Evolutionary conservation across 352 stramenopile genomes (phyloP).

Genomic region (Globisporangium takayamanum): DNA sequence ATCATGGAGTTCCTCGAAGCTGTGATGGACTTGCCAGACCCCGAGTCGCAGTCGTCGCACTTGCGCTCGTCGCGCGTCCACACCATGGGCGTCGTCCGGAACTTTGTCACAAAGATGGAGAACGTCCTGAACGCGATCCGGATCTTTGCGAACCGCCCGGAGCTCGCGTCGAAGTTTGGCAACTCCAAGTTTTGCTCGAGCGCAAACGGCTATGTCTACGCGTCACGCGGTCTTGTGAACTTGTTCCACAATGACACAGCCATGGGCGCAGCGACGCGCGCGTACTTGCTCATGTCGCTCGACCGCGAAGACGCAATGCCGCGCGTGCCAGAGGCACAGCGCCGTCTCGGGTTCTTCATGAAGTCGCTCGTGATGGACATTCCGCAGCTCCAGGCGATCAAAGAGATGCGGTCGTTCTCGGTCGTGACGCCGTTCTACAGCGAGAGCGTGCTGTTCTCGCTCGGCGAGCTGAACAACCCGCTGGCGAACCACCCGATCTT

Average conservation of each 20-base stretch:
- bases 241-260: slow-evolving; percentile 63
- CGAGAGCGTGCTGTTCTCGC: slow-evolving; percentile 72
- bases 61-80: slow-evolving; percentile 65
- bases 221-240: slow-evolving; percentile 60
- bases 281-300: slow-evolving; percentile 55
- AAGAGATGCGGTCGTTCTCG: slow-evolving; percentile 82
- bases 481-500: slow-evolving; percentile 84
- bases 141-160: too few relatives aligned
- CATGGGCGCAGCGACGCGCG: slow-evolving; percentile 65
- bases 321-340: slow-evolving; percentile 50
- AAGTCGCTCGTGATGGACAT: slow-evolving; percentile 86
- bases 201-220: slow-evolving; percentile 59
- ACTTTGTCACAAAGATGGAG: slow-evolving; percentile 87
- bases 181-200: slow-evolving; percentile 75
- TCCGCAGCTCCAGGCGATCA: slow-evolving; percentile 68
- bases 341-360: slow-evolving; percentile 82
- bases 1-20: slow-evolving; percentile 78
- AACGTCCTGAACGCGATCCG: slow-evolving; percentile 51
- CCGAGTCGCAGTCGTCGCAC: slow-evolving; percentile 64
- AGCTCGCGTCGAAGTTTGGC: slow-evolving; percentile 57
- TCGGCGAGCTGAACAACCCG: slow-evolving; percentile 74
- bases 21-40: too few relatives aligned
- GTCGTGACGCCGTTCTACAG: slow-evolving; percentile 81
- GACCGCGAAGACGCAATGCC: slow-evolving; percentile 65
- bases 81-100: slow-evolving; percentile 77